Conservation (phyloP, 2,329 filamentous ascomycete species). For the Neodidymelliopsis sp. region DNA sequence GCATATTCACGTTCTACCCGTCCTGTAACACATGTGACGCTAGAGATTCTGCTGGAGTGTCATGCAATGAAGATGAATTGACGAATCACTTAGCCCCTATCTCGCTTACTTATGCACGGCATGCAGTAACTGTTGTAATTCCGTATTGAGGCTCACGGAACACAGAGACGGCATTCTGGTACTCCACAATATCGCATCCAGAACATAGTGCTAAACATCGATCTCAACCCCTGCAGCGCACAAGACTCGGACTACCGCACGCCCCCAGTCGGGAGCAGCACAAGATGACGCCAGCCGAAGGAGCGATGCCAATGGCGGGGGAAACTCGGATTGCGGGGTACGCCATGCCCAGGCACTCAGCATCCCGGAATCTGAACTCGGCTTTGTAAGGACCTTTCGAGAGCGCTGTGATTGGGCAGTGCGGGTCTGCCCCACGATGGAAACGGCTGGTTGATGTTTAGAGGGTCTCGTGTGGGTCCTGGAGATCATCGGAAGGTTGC, state of each 20-base stretch:
- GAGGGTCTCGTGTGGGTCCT: conserved; percentile 17
- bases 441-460: conserved; percentile 14
- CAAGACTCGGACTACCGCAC: conserved; percentile 16
- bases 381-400: conserved; percentile 20
- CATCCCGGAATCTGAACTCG: conserved; percentile 29
- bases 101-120: conserved; percentile 9
- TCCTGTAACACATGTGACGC: not conserved
- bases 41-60: not conserved
- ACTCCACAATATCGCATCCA: conserved; percentile 5
- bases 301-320: conserved; percentile 10
- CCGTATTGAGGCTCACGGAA: conserved; percentile 10
- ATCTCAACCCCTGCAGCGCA: conserved; percentile 1
- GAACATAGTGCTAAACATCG: not conserved
- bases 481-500: conserved; percentile 16
- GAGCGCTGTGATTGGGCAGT: conserved; percentile 24
- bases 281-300: conserved; percentile 7
- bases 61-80: not conserved
- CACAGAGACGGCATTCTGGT: conserved; percentile 1
- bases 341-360: conserved; percentile 9
- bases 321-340: conserved; percentile 33
- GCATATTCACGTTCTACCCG: not conserved
- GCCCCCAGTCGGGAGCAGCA: conserved; percentile 13
- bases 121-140: not conserved
- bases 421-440: conserved; percentile 6
- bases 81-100: conserved; percentile 5